Conservation (phyloP, 1,139 yeast species). For the Debaryomycetaceae sp. region DNA sequence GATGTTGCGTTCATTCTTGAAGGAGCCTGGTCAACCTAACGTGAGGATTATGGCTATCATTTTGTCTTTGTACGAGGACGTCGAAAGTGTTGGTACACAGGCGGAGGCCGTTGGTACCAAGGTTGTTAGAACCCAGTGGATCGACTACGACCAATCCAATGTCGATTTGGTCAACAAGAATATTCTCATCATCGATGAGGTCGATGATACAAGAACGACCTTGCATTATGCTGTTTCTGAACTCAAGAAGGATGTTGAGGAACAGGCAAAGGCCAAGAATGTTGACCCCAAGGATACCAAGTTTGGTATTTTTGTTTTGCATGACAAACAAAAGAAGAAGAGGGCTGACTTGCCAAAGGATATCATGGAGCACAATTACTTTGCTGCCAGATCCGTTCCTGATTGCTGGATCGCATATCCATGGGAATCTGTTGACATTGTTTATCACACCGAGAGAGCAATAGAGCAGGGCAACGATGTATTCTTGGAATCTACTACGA, state of each 20-base stretch:
- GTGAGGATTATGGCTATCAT: slow-evolving; percentile 94
- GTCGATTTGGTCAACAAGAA: slow-evolving; percentile 74
- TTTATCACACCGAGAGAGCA: slow-evolving; percentile 78
- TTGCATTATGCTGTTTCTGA: slow-evolving; percentile 88
- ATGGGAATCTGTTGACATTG: slow-evolving; percentile 93
- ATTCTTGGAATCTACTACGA: slow-evolving; percentile 38
- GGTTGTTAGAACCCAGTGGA: slow-evolving; percentile 94
- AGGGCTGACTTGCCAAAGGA: slow-evolving; percentile 71
- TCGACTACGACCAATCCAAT: slow-evolving; percentile 71
- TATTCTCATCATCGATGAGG: slow-evolving; percentile 86
- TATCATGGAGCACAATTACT: slow-evolving; percentile 64
- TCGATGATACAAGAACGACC: slow-evolving; percentile 94
- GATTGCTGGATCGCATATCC: slow-evolving; percentile 98
- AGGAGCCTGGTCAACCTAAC: slow-evolving; percentile 81
- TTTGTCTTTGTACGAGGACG: slow-evolving; percentile 81
- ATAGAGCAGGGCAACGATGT: slow-evolving; percentile 65
- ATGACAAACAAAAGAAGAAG: slow-evolving; percentile 88
- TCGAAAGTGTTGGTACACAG: slow-evolving; percentile 56
- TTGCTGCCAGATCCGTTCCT: slow-evolving; percentile 88
- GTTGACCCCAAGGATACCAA: slow-evolving; percentile 57
- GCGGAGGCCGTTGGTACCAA: slow-evolving; percentile 74
- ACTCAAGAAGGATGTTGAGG: slow-evolving; percentile 75
- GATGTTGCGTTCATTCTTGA: slow-evolving; percentile 85
- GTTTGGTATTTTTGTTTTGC: slow-evolving; percentile 87
- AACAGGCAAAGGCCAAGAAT: slow-evolving; percentile 49